A percentile compares a stretch with the other conserved stretches of the same genome.
phyloP scores from a whole-genome alignment of 2,329 filamentous ascomycete genomes.

The Fusarium concolor region DNA sequence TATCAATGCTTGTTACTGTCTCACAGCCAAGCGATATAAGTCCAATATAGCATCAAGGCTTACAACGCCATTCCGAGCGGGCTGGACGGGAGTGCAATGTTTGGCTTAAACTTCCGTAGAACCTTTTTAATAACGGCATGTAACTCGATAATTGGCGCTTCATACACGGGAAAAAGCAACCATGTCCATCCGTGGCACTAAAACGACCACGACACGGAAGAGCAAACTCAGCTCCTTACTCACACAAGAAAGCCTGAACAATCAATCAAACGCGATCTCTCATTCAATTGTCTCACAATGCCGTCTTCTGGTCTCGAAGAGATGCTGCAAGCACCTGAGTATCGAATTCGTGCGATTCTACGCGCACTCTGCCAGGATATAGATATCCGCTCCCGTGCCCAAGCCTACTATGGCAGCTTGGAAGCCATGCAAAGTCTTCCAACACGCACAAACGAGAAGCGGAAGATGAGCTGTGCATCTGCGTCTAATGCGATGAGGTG shows the following conservation, averaged over 20 bases:
- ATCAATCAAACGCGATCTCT: neutral
- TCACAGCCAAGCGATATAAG: slow-evolving; percentile 6
- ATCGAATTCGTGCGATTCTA: slow-evolving; percentile 25
- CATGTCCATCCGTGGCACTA: neutral
- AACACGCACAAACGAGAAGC: slow-evolving; percentile 27
- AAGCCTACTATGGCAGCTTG: too few species aligned
- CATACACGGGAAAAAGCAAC: neutral
- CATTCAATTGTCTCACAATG: neutral
- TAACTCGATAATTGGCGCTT: slow-evolving; percentile 18
- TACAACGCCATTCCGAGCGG: neutral
- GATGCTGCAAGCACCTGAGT: slow-evolving; percentile 8
- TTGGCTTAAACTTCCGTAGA: neutral
- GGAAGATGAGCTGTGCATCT: slow-evolving; percentile 8
- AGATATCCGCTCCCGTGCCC: neutral
- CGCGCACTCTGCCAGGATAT: slow-evolving; percentile 23
- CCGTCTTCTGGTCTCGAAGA: neutral
- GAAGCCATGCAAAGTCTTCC: too few species aligned
- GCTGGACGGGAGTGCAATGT: neutral
- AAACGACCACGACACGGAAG: neutral
- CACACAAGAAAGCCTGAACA: neutral
- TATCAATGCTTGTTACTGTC: slow-evolving; percentile 1
- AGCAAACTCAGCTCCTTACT: neutral
- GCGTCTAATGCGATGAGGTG: slow-evolving; percentile 18
- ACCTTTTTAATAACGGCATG: neutral
- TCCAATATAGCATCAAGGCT: neutral